phyloP scores from a whole-genome alignment of 2,329 filamentous ascomycete species.

The Aspergillus ruber region DNA sequence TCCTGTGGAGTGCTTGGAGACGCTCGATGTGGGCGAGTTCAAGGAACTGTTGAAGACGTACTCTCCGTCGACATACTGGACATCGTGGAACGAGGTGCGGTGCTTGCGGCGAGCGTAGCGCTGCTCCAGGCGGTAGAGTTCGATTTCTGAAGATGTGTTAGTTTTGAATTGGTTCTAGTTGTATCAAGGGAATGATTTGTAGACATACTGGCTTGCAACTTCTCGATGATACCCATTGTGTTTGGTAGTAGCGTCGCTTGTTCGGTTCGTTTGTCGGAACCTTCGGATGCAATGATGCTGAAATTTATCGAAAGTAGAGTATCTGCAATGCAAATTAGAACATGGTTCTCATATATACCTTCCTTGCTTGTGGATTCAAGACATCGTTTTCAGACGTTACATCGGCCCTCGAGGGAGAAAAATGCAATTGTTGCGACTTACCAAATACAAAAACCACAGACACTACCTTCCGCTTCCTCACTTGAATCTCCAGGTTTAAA shows the following conservation, averaged over 20 bases:
- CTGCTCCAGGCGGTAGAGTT: conserved; percentile 92
- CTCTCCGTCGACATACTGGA: conserved; percentile 90
- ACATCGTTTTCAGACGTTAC: too few species aligned
- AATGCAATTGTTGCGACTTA: too few species aligned
- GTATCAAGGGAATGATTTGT: conserved; percentile 14
- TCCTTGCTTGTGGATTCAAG: too few species aligned
- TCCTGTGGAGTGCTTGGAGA: conserved; percentile 35
- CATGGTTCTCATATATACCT: too few species aligned
- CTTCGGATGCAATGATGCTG: too few species aligned
- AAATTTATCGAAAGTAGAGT: too few species aligned
- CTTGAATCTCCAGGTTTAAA: too few species aligned
- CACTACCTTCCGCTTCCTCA: too few species aligned
- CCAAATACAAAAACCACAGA: too few species aligned
- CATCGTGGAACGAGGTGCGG: conserved; percentile 81
- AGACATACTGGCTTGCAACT: conserved; percentile 45
- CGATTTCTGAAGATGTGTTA: conserved; percentile 54
- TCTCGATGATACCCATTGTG: conserved; percentile 47
- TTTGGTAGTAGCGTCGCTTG: background rate
- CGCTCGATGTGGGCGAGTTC: conserved; percentile 30
- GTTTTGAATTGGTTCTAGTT: conserved; percentile 51
- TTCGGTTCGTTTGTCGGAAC: background rate
- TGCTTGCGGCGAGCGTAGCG: conserved; percentile 88
- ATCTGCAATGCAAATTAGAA: too few species aligned
- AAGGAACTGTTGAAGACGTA: conserved; percentile 63
- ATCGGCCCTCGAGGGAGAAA: too few species aligned